Percentiles rank a stretch among this genome's conserved stretches.
These are phyloP conservation scores for Podaxis sp. DNA, from an alignment of 768 basidiomycete genomes.

Conservation along the genomic window DNA sequence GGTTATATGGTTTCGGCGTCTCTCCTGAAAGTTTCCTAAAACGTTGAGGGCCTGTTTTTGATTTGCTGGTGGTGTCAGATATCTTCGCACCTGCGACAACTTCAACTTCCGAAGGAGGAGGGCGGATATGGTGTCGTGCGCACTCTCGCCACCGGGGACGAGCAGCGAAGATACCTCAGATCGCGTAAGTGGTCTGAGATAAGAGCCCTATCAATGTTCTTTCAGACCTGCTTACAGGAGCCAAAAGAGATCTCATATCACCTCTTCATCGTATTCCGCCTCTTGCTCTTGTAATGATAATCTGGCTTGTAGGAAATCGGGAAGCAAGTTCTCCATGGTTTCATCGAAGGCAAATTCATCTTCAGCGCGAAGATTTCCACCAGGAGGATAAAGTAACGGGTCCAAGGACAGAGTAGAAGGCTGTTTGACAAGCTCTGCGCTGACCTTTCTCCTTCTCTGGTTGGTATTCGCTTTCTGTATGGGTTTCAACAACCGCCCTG, in stretches of 20 bases:
- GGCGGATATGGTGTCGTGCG: constrained; percentile 19
- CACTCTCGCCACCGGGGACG: constrained; percentile 18
- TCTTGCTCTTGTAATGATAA: constrained; percentile 18
- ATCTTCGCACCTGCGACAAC: constrained; percentile 21
- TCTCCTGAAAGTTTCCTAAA: constrained; percentile 25
- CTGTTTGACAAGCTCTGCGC: not conserved
- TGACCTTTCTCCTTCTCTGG: not conserved
- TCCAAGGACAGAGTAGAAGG: constrained; percentile 10
- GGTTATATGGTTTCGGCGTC: constrained; percentile 22
- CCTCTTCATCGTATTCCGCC: constrained; percentile 24
- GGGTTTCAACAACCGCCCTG: not conserved
- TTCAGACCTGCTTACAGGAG: not conserved
- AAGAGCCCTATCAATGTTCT: constrained; percentile 27
- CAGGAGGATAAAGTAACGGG: constrained; percentile 21
- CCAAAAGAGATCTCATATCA: constrained; percentile 14
- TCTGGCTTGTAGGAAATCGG: constrained; percentile 26
- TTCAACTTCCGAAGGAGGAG: constrained; percentile 45
- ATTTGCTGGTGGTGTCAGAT: not conserved
- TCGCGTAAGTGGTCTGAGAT: constrained; percentile 39
- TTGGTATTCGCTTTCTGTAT: not conserved
- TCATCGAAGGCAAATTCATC: constrained; percentile 28
- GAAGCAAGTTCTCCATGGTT: constrained; percentile 27
- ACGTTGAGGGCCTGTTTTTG: not conserved
- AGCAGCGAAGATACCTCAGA: constrained; percentile 38
- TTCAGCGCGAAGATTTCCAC: constrained; percentile 16